Evolutionary conservation across 208 protist species (phyloP).

Genomic region (Wallacemonas sp.): DNA sequence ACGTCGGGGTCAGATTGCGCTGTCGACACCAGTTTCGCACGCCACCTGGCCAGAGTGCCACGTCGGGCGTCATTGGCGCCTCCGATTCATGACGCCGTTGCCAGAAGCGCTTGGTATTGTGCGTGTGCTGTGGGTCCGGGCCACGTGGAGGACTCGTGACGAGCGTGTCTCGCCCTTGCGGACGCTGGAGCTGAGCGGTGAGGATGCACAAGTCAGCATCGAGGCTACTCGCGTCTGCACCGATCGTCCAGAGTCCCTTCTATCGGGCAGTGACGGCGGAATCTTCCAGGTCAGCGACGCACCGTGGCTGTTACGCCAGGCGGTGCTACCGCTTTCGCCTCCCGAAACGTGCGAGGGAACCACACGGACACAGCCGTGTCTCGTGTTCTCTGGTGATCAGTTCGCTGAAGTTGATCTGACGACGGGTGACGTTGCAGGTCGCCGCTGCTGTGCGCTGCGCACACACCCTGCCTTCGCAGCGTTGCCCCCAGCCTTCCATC

Average conservation of each 20-base stretch:
- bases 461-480: conserved; percentile 38
- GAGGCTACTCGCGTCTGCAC: neutral
- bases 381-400: conserved; percentile 53
- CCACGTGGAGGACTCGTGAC: conserved; percentile 2
- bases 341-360: too few species aligned
- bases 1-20: neutral
- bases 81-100: conserved; percentile 45
- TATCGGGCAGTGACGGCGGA: neutral
- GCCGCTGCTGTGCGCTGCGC: conserved; percentile 18
- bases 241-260: neutral
- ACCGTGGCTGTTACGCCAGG: conserved; percentile 40
- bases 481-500: conserved; percentile 59
- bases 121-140: conserved; percentile 56
- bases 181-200: conserved; percentile 14
- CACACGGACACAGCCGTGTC: conserved; percentile 21
- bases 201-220: neutral
- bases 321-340: conserved; percentile 57
- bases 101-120: conserved; percentile 53
- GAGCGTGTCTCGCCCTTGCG: conserved; percentile 4
- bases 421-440: conserved; percentile 12
- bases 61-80: conserved; percentile 60
- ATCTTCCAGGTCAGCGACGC: conserved; percentile 12
- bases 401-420: conserved; percentile 52
- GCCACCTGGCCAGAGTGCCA: conserved; percentile 28
- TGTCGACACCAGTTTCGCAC: conserved; percentile 5